phyloP scores from a whole-genome alignment of 139 green algal species.

The Dunaliella primolecta region DNA sequence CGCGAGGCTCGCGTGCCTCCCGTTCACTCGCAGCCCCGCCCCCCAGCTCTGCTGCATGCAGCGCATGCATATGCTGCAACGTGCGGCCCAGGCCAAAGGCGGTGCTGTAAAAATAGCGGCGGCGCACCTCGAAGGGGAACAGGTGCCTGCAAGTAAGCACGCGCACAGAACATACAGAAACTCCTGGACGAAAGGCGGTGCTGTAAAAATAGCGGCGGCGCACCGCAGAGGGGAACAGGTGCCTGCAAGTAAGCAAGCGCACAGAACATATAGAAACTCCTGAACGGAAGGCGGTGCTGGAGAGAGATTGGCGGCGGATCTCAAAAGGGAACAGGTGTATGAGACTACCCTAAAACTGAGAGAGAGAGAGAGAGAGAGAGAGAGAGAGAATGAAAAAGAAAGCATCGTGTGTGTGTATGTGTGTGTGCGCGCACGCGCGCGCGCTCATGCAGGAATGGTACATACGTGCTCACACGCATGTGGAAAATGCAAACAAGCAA shows the following conservation, averaged over 20 bases:
- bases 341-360: no score
- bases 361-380: no score
- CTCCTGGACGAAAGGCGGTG: conserved; percentile 82
- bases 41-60: conserved; percentile 62
- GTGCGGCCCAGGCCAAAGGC: conserved; percentile 83
- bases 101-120: conserved; percentile 87
- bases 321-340: no score
- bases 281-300: no score
- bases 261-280: conserved; percentile 82
- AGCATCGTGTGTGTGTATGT: no score
- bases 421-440: no score
- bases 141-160: conserved; percentile 66
- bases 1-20: conserved; percentile 62
- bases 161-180: conserved; percentile 86
- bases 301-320: no score
- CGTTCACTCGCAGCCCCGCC: conserved; percentile 25
- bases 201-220: conserved; percentile 84
- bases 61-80: conserved; percentile 84
- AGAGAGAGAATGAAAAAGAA: no score
- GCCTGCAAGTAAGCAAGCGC: conserved; percentile 63
- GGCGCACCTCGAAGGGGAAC: conserved; percentile 87
- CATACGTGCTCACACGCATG: no score
- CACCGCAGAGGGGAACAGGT: conserved; percentile 89
- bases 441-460: no score
- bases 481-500: no score